Evolutionary conservation across 2,329 filamentous ascomycete genomes (phyloP).

Genomic region (Xylariaceae sp.): DNA sequence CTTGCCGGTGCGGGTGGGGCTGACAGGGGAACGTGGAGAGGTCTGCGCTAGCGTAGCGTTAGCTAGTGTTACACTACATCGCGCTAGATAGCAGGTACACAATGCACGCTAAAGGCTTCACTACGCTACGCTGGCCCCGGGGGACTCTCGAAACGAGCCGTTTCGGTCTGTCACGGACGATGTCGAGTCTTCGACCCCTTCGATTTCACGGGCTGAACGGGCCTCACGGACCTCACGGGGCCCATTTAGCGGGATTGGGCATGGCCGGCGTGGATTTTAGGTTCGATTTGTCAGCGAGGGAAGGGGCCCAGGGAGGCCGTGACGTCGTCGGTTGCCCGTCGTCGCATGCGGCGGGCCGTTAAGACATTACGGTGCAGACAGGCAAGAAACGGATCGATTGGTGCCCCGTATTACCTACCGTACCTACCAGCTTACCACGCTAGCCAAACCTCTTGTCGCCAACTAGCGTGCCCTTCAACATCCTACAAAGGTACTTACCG

Average conservation of each 20-base stretch:
- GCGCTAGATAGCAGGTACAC: neutral
- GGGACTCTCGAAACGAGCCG: no score
- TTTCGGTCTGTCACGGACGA: no score
- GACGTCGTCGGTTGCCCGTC: neutral
- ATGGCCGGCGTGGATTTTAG: neutral
- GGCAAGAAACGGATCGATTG: neutral
- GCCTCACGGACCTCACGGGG: no score
- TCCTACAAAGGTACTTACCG: neutral
- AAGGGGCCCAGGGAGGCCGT: neutral
- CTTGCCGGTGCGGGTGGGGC: neutral
- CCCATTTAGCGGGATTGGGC: no score
- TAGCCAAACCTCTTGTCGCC: neutral
- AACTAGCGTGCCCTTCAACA: neutral
- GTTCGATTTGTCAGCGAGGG: neutral
- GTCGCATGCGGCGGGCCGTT: neutral
- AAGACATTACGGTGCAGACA: neutral
- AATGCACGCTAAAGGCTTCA: no score
- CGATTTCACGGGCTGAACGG: neutral
- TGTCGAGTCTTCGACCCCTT: neutral
- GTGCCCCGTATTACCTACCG: neutral
- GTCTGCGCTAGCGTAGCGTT: neutral
- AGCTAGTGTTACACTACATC: neutral
- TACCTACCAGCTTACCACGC: neutral
- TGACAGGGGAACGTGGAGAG: neutral
- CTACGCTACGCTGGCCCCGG: no score